Percentiles rank a stretch among this genome's conserved stretches.
phyloP scores from a whole-genome alignment of 2,329 filamentous ascomycete species.

The Xylaria sp. region DNA sequence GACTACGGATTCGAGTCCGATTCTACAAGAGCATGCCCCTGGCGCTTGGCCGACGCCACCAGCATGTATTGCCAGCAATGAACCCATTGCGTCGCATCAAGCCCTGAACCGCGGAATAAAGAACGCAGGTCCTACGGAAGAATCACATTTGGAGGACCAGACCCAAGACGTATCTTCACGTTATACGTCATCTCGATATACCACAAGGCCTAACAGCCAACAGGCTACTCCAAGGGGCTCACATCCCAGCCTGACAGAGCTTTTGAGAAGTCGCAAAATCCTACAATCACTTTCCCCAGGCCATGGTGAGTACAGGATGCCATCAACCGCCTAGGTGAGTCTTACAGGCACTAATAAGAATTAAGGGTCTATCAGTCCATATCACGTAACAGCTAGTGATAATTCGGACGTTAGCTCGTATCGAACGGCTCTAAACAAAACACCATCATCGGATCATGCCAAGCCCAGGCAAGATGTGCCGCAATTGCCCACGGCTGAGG shows the following conservation, averaged over 20 bases:
- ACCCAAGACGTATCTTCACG: constrained; percentile 38
- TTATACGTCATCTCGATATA: constrained; percentile 45
- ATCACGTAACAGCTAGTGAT: constrained; percentile 36
- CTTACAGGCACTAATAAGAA: constrained; percentile 1
- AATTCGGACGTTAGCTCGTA: constrained; percentile 47
- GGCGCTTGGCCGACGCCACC: constrained; percentile 4
- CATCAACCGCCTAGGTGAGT: background rate
- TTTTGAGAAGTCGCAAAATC: constrained; percentile 31
- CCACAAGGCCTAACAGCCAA: constrained; percentile 40
- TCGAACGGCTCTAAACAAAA: constrained; percentile 43
- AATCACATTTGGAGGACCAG: constrained; percentile 16
- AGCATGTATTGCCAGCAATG: constrained; percentile 9
- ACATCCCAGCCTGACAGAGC: constrained; percentile 35
- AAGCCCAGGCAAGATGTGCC: constrained; percentile 18
- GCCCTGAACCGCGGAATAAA: constrained; percentile 18
- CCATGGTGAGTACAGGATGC: constrained; percentile 37
- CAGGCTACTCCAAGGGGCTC: constrained; percentile 40
- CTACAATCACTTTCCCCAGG: constrained; percentile 30
- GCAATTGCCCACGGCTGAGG: constrained; percentile 35
- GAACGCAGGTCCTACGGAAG: constrained; percentile 11
- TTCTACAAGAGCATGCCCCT: constrained; percentile 5
- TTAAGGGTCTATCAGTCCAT: constrained; percentile 37
- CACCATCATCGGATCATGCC: constrained; percentile 32
- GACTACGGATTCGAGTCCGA: constrained; percentile 2
- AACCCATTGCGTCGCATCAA: constrained; percentile 27